Percentiles rank a stretch among this genome's conserved stretches.
Evolutionary conservation across 345 rosid species (phyloP).

Genomic region (Aethionema arabicum): DNA sequence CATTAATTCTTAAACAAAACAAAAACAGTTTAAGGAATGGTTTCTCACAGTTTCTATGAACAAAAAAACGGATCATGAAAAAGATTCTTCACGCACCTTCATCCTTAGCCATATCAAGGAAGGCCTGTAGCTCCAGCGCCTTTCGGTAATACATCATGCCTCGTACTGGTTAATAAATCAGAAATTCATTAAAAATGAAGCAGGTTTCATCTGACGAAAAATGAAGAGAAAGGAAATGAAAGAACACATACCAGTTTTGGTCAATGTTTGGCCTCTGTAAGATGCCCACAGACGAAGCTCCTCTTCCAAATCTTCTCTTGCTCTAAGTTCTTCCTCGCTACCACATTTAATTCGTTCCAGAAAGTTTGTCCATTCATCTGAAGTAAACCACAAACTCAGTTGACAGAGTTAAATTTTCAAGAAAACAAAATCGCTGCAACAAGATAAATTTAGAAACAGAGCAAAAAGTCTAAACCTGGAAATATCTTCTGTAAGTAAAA

Average conservation of each 20-base stretch:
- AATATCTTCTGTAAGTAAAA: constrained; percentile 79
- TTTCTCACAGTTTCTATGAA: constrained; percentile 3
- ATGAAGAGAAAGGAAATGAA: constrained; percentile 35
- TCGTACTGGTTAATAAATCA: constrained; percentile 46
- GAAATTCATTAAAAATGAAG: constrained; percentile 17
- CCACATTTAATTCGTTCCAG: constrained; percentile 50
- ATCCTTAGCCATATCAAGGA: constrained; percentile 71
- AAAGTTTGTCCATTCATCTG: constrained; percentile 82
- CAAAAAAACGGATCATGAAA: background rate
- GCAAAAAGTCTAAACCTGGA: constrained; percentile 55
- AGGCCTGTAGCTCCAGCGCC: constrained; percentile 81
- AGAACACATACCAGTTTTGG: constrained; percentile 60
- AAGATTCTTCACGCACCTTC: constrained; percentile 41
- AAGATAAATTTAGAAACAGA: background rate
- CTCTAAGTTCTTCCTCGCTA: constrained; percentile 58
- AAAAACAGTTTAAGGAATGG: constrained; percentile 28
- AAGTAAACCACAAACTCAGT: constrained; percentile 22
- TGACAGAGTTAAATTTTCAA: background rate
- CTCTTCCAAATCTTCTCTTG: constrained; percentile 45
- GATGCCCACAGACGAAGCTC: constrained; percentile 82
- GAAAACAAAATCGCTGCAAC: background rate
- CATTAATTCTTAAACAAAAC: constrained; percentile 45
- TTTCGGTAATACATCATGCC: constrained; percentile 89
- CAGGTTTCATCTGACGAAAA: constrained; percentile 43
- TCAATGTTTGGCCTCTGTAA: constrained; percentile 78